These are phyloP conservation scores for Saccharomycopsis sp. DNA, from an alignment of 805 yeast species.

Conservation along the genomic window DNA sequence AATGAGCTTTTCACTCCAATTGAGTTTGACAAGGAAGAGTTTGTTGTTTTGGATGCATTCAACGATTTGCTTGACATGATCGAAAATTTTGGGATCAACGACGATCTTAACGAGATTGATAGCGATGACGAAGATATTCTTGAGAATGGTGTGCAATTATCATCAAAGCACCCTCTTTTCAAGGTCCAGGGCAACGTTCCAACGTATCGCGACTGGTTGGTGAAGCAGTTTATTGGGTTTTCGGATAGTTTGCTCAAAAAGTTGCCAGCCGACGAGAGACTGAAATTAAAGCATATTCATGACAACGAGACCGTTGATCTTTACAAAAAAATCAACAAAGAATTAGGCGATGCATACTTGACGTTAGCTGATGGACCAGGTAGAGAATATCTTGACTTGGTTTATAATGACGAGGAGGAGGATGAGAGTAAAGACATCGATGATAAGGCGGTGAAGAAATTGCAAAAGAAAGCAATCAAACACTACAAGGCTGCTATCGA, in stretches of 20 bases:
- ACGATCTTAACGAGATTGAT: conserved; percentile 47
- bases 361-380: conserved; percentile 61
- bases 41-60: conserved; percentile 48
- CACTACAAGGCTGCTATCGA: conserved; percentile 48
- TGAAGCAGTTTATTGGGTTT: conserved; percentile 2
- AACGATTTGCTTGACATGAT: conserved; percentile 66
- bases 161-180: conserved; percentile 48
- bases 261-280: conserved; percentile 4
- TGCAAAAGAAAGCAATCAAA: conserved; percentile 43
- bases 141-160: conserved; percentile 19
- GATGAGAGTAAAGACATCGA: conserved; percentile 27
- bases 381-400: conserved; percentile 44
- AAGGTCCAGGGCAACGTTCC: conserved; percentile 31
- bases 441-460: conserved; percentile 30
- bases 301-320: conserved; percentile 23
- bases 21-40: conserved; percentile 31
- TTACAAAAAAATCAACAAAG: conserved; percentile 37
- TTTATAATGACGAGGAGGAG: conserved; percentile 49
- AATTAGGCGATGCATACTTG: conserved; percentile 56
- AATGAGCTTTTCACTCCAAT: background rate
- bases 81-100: conserved; percentile 54
- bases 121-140: conserved; percentile 43
- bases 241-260: conserved; percentile 14
- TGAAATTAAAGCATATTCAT: conserved; percentile 21
- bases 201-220: conserved; percentile 34